Percentiles rank a stretch among this genome's conserved stretches.
Evolutionary conservation across 768 basidiomycete genomes (phyloP).

Genomic region (Mycena chlorophos): DNA sequence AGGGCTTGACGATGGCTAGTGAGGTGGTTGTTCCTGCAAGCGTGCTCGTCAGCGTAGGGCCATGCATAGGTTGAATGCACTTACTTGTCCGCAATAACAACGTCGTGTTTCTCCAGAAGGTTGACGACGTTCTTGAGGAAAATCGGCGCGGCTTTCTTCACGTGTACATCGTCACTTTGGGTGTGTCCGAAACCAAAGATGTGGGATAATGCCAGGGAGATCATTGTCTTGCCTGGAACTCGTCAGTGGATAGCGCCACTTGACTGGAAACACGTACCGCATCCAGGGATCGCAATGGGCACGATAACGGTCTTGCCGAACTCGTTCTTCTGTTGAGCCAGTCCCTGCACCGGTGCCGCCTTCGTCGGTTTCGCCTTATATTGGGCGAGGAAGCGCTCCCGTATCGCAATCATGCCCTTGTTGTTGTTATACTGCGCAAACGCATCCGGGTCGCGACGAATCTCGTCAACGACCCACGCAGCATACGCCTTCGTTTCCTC

Average conservation of each 20-base stretch:
- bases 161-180: slow-evolving; percentile 86
- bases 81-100: slow-evolving; percentile 93
- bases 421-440: slow-evolving; percentile 69
- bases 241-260: background rate
- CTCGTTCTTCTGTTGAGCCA: slow-evolving; percentile 30
- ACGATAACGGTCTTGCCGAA: slow-evolving; percentile 81
- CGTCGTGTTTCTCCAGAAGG: slow-evolving; percentile 60
- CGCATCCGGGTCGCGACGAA: slow-evolving; percentile 53
- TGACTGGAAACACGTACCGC: slow-evolving; percentile 57
- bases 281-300: slow-evolving; percentile 92
- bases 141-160: slow-evolving; percentile 66
- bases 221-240: slow-evolving; percentile 83
- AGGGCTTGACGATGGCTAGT: slow-evolving; percentile 72
- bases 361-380: slow-evolving; percentile 61
- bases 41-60: background rate
- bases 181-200: slow-evolving; percentile 90
- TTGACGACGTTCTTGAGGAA: slow-evolving; percentile 74
- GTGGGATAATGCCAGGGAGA: slow-evolving; percentile 73
- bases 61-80: slow-evolving; percentile 24
- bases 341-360: slow-evolving; percentile 31
- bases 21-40: slow-evolving; percentile 90
- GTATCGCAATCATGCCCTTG: slow-evolving; percentile 80
- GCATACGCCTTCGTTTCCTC: slow-evolving; percentile 79
- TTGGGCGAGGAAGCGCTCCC: slow-evolving; percentile 68
- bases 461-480: slow-evolving; percentile 82